Evolutionary conservation across 2,329 filamentous ascomycete species (phyloP).

Genomic region (Aspergillus fumigatiaffinis): DNA sequence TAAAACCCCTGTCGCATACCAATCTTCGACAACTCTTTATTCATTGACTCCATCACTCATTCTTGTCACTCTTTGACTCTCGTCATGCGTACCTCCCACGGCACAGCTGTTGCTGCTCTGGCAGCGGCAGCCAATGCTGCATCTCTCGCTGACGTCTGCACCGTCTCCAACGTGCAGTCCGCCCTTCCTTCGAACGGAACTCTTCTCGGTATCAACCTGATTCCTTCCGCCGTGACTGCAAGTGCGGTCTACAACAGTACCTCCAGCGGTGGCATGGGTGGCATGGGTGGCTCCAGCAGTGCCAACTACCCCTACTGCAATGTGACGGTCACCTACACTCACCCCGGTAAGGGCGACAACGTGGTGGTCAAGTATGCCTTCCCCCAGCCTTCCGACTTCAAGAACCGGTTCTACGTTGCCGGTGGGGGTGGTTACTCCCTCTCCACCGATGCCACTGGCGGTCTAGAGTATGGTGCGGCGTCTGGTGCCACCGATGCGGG

Average conservation of each 20-base stretch:
- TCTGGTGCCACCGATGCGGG: constrained; percentile 43
- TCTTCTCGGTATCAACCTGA: constrained; percentile 39
- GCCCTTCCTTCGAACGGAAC: constrained; percentile 42
- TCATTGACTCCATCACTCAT: neutral
- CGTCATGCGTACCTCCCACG: neutral
- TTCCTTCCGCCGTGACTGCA: constrained; percentile 42
- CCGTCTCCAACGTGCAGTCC: constrained; percentile 41
- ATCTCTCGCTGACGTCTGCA: constrained; percentile 42
- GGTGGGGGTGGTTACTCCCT: constrained; percentile 46
- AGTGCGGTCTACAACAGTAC: constrained; percentile 37
- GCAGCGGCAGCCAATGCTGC: constrained; percentile 28
- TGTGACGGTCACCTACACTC: constrained; percentile 41
- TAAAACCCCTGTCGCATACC: neutral
- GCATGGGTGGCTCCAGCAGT: constrained; percentile 7
- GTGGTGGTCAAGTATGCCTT: constrained; percentile 37
- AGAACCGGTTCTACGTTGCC: constrained; percentile 45
- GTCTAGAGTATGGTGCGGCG: constrained; percentile 42
- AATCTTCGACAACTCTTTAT: neutral
- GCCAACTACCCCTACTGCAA: constrained; percentile 36
- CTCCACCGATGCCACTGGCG: constrained; percentile 35
- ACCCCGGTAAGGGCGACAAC: constrained; percentile 38
- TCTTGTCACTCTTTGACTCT: neutral
- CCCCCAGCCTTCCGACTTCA: constrained; percentile 34
- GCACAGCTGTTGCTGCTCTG: constrained; percentile 15
- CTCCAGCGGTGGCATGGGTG: constrained; percentile 14